Conservation (phyloP, 768 basidiomycete genomes). For the Kwoniella botswanensis region DNA sequence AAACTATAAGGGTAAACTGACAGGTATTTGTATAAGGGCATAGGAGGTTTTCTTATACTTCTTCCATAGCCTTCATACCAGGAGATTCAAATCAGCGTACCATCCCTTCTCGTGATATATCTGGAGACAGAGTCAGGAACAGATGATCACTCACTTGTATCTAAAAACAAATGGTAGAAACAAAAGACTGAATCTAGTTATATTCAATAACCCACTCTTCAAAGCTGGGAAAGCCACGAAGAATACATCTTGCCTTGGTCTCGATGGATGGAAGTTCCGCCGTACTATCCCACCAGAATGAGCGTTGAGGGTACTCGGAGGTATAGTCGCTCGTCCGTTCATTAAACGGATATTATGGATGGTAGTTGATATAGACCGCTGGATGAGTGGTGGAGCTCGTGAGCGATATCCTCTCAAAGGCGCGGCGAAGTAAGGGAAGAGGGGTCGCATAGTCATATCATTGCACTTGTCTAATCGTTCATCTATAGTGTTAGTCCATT, state of each 20-base stretch:
- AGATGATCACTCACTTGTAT: conserved; percentile 39
- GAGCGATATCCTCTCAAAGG: no score
- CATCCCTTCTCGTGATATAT: no score
- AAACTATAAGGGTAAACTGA: conserved; percentile 32
- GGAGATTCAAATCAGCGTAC: not conserved
- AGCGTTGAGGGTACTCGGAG: no score
- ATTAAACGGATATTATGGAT: not conserved
- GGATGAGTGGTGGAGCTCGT: no score
- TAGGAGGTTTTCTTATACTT: conserved; percentile 58
- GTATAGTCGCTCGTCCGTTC: not conserved
- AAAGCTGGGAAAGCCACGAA: conserved; percentile 61
- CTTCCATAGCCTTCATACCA: conserved; percentile 56
- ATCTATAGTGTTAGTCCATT: no score
- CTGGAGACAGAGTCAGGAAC: no score
- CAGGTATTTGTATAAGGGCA: conserved; percentile 60
- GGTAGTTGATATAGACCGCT: no score
- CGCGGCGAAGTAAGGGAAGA: no score
- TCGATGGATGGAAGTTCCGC: conserved; percentile 55
- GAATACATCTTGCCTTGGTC: conserved; percentile 58
- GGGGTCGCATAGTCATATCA: no score
- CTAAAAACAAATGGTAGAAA: conserved; percentile 52
- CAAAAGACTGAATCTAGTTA: conserved; percentile 58
- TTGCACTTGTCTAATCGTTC: no score
- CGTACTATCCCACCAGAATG: not conserved
- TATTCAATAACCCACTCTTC: conserved; percentile 59